Percentiles rank a stretch among this genome's conserved stretches.
These are phyloP conservation scores for Quercus cerris DNA, from an alignment of 306 rosid genomes.

Conservation along the genomic window DNA sequence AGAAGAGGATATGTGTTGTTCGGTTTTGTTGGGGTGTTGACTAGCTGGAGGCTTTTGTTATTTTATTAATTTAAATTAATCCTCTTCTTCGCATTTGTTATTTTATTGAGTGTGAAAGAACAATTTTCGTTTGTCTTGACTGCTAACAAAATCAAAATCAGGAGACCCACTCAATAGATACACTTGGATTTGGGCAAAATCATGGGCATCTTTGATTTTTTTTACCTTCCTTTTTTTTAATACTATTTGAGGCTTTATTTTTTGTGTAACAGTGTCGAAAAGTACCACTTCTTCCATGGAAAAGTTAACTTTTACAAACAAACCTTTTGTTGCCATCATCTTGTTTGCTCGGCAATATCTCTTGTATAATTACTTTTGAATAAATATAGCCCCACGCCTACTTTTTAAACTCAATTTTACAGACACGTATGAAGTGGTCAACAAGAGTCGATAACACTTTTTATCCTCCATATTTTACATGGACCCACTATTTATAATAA, in stretches of 20 bases:
- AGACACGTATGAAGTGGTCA: too few relatives aligned
- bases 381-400: too few relatives aligned
- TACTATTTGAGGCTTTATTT: not conserved
- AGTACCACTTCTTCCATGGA: not conserved
- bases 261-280: not conserved
- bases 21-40: conserved; percentile 18
- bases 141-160: conserved; percentile 38
- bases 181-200: conserved; percentile 40
- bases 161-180: conserved; percentile 37
- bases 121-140: conserved; percentile 19
- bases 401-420: too few relatives aligned
- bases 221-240: not conserved
- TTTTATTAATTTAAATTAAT: conserved; percentile 22
- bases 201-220: conserved; percentile 18
- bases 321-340: conserved; percentile 4
- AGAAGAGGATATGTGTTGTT: not conserved
- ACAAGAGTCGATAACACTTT: too few relatives aligned
- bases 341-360: not conserved
- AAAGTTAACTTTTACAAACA: conserved; percentile 5
- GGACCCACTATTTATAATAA: too few relatives aligned
- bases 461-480: too few relatives aligned
- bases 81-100: not conserved
- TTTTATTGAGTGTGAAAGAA: too few relatives aligned
- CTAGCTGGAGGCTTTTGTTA: not conserved
- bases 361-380: too few relatives aligned